Base-by-base conservation (phyloP, 441 rosid genomes). In the Macaranga tanarius region DNA sequence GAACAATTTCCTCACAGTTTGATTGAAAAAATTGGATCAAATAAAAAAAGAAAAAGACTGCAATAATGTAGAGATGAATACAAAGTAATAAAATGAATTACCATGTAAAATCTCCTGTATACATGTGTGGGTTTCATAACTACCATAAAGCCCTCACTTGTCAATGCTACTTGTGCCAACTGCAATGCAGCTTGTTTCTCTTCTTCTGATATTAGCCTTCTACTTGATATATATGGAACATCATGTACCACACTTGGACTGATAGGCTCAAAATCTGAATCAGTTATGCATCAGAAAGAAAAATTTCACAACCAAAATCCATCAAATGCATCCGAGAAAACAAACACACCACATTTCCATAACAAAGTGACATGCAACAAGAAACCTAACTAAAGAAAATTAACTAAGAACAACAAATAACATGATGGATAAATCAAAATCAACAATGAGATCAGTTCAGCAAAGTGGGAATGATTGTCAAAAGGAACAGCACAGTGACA, bases 101-200 rank as follows among this genome's bases (percentile, higher is more conserved):
- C 89, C 91, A 85, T 69, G 75, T 69, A 83, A 80, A 84, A 84
- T 73, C 80, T 82, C 77, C 73, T 81, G 76, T 67, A 71, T 0
- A 85, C 88, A 26, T 83, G 83, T 0, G 85, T 74, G 19, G 89
- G 87, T 71, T 73, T 82, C 84, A 87, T 84, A 45, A 83, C 79
- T 38, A 80, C 76, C 28, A 79, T 16, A 77, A 87, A 87, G 70
- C 83, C 82, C 0, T 78, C 81, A 1, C 67, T 60, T 26, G 83
- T 71, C 73, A 57, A 56, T 54, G 74, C 83, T 45, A 76, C 72
- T 75, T 67, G 74, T 64, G 86, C 91, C 66, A 72, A 64, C 44
- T 44, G 71, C 65, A 84, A 19, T 2, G 79, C 82, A 7, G 65
- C 68, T 40, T 31, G 47, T 67, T 81, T 79, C 76, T 82, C 83